Conservation (phyloP, 2,329 filamentous ascomycete species). For the Beauveria asiatica region DNA sequence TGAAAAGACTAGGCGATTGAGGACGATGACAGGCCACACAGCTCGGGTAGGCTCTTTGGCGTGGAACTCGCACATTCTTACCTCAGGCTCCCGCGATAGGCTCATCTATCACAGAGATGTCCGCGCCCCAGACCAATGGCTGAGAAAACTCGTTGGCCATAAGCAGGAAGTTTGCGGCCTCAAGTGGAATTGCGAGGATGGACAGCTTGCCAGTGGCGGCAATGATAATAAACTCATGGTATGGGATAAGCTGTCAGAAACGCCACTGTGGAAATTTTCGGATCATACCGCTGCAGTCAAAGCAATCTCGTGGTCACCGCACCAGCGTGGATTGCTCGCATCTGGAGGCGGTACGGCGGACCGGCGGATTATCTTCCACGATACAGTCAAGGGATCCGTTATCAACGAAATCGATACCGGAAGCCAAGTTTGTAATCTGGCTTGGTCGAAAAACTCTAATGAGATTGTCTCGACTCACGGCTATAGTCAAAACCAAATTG, state of each 20-base stretch:
- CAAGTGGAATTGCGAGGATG: constrained; percentile 94
- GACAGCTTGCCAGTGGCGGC: constrained; percentile 87
- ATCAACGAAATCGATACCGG: constrained; percentile 92
- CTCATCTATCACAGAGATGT: constrained; percentile 95
- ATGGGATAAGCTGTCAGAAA: constrained; percentile 93
- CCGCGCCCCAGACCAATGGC: constrained; percentile 81
- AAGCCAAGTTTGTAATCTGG: constrained; percentile 96
- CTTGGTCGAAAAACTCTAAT: constrained; percentile 96
- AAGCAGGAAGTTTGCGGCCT: constrained; percentile 97
- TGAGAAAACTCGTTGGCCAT: constrained; percentile 80
- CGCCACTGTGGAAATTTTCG: constrained; percentile 86
- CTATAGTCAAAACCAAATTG: constrained; percentile 96
- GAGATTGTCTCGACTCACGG: constrained; percentile 96
- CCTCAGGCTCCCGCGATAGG: constrained; percentile 87
- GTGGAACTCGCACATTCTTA: constrained; percentile 97
- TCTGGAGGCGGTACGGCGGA: constrained; percentile 94
- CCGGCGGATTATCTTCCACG: constrained; percentile 95
- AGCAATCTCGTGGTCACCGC: constrained; percentile 94
- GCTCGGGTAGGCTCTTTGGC: constrained; percentile 87
- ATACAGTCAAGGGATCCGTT: constrained; percentile 73
- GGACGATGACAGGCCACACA: constrained; percentile 96
- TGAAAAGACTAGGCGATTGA: constrained; percentile 70
- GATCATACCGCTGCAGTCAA: constrained; percentile 96
- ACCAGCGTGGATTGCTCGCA: constrained; percentile 88
- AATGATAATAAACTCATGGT: constrained; percentile 99